A percentile compares a stretch with the other conserved stretches of the same genome.
phyloP scores from a whole-genome alignment of 2,329 filamentous ascomycete genomes.

The Neonectria neomacrospora region DNA sequence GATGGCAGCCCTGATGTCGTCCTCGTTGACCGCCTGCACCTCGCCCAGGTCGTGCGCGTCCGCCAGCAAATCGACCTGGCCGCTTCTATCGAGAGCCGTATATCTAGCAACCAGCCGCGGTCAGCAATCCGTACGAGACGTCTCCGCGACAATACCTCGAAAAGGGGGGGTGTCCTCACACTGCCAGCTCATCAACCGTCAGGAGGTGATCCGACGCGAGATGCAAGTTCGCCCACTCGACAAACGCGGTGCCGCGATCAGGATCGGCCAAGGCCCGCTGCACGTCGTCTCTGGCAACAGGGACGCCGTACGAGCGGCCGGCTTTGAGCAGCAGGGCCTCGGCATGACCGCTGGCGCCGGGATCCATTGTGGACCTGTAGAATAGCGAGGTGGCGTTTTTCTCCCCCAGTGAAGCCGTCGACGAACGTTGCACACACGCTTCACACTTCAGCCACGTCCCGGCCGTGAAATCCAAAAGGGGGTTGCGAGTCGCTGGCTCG shows the following conservation, averaged over 20 bases:
- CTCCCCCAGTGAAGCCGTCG: slow-evolving; percentile 30
- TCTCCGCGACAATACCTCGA: slow-evolving; percentile 21
- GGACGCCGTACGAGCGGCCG: slow-evolving; percentile 47
- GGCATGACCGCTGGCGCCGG: slow-evolving; percentile 43
- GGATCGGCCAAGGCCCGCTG: slow-evolving; percentile 51
- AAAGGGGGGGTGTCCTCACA: slow-evolving; percentile 52
- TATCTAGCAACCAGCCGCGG: slow-evolving; percentile 54
- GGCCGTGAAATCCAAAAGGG: neutral
- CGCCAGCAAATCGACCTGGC: slow-evolving; percentile 59
- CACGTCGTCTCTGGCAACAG: slow-evolving; percentile 51
- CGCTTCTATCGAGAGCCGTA: slow-evolving; percentile 59
- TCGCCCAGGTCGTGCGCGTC: slow-evolving; percentile 58
- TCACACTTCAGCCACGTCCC: slow-evolving; percentile 23
- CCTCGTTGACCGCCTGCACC: slow-evolving; percentile 65
- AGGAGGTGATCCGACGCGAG: slow-evolving; percentile 63
- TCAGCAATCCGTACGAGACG: slow-evolving; percentile 23
- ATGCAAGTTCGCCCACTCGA: slow-evolving; percentile 62
- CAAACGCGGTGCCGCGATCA: slow-evolving; percentile 50
- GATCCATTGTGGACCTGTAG: slow-evolving; percentile 46
- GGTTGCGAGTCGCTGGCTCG: slow-evolving; percentile 9
- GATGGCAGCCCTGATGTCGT: slow-evolving; percentile 70
- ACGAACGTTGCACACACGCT: slow-evolving; percentile 38
- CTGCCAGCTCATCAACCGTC: slow-evolving; percentile 62
- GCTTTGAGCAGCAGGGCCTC: slow-evolving; percentile 50
- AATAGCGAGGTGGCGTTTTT: slow-evolving; percentile 50